These are phyloP conservation scores for Begonia peltatifolia DNA, from an alignment of 306 rosid species.

Conservation along the genomic window DNA sequence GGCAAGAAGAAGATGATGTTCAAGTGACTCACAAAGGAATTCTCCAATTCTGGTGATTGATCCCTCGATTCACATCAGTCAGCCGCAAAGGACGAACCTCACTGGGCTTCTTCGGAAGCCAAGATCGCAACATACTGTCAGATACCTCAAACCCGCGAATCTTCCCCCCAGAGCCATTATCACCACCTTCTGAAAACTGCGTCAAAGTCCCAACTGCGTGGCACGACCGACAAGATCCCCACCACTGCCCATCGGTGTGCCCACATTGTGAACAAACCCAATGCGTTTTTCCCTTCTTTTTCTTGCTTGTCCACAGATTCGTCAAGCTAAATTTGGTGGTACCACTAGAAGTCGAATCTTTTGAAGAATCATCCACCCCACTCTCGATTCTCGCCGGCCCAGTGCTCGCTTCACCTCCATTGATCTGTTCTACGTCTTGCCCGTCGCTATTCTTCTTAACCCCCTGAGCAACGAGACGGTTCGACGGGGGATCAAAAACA, in stretches of 20 bases:
- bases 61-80: slow-evolving; percentile 55
- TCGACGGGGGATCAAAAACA: slow-evolving; percentile 13
- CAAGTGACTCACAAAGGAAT: slow-evolving; percentile 56
- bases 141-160: slow-evolving; percentile 25
- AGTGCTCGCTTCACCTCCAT: slow-evolving; percentile 9
- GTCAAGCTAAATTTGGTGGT: slow-evolving; percentile 1
- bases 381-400: slow-evolving; percentile 10
- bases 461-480: slow-evolving; percentile 4
- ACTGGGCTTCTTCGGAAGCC: slow-evolving; percentile 39
- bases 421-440: slow-evolving; percentile 5
- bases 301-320: slow-evolving; percentile 16
- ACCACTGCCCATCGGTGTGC: slow-evolving; percentile 48
- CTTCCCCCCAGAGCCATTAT: slow-evolving; percentile 5
- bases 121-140: slow-evolving; percentile 31
- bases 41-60: slow-evolving; percentile 34
- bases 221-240: slow-evolving; percentile 62
- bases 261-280: slow-evolving; percentile 79
- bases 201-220: slow-evolving; percentile 21
- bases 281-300: slow-evolving; percentile 24
- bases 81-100: slow-evolving; percentile 42
- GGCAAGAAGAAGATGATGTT: background rate
- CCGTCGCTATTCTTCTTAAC: slow-evolving; percentile 4
- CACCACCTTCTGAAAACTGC: slow-evolving; percentile 26
- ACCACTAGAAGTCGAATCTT: background rate
- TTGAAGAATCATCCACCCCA: slow-evolving; percentile 16